Conservation (phyloP, 2,329 filamentous ascomycete species). For the Aspergillus ibericus region DNA sequence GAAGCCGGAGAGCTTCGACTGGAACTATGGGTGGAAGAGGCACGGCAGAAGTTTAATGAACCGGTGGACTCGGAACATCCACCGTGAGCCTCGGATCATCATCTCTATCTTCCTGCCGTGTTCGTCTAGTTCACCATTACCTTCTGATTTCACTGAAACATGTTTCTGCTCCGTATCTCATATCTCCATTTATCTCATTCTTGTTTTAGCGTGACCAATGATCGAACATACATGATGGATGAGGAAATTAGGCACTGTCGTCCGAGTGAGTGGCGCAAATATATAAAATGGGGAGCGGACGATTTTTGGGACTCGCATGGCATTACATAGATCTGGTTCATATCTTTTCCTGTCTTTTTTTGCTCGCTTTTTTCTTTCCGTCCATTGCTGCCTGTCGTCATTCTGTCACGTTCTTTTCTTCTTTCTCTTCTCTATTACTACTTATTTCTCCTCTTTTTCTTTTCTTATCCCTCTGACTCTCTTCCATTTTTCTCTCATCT, state of each 20-base stretch:
- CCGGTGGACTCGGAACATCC: constrained; percentile 40
- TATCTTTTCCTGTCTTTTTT: constrained; percentile 29
- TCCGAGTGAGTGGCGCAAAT: constrained; percentile 39
- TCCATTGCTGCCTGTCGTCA: constrained; percentile 7
- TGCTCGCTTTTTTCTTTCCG: constrained; percentile 16
- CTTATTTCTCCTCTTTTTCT: constrained; percentile 19
- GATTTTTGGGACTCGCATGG: constrained; percentile 41
- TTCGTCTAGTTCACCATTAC: constrained; percentile 15
- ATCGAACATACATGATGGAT: constrained; percentile 44
- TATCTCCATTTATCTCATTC: constrained; percentile 29
- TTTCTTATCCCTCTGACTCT: constrained; percentile 17
- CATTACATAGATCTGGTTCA: constrained; percentile 42
- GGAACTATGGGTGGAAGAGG: constrained; percentile 70
- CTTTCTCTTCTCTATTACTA: constrained; percentile 16
- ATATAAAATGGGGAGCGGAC: constrained; percentile 40
- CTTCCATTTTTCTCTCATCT: constrained; percentile 14
- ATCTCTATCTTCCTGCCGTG: constrained; percentile 10
- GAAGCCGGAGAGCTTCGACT: constrained; percentile 66
- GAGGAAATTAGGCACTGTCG: constrained; percentile 36
- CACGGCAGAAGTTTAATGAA: constrained; percentile 53
- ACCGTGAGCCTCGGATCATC: constrained; percentile 26
- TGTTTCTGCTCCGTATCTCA: constrained; percentile 20
- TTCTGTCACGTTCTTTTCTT: constrained; percentile 21
- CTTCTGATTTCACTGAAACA: constrained; percentile 14
- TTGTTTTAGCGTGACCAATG: constrained; percentile 44